Evolutionary conservation across 75 land plant genomes (phyloP), one percentile per base, ranked within the genome.

Genomic region (Pinus tabuliformis): DNA sequence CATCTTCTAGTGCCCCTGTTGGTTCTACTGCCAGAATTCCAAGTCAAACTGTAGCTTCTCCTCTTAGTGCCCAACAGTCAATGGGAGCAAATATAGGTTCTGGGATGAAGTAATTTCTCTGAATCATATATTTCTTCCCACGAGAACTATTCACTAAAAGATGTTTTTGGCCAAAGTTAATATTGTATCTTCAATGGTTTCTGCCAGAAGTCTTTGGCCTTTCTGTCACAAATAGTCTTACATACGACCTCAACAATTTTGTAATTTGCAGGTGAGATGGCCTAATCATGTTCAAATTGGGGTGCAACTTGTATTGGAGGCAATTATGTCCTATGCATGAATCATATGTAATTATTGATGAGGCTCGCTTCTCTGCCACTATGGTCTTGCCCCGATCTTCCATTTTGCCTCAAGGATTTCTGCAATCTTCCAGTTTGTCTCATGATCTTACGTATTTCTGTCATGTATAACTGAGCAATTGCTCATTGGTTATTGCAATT

Each of bases 201-300:
- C 54, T 68, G 49, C 20, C 22, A 68, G 45, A 68, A 45, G 12
- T 68, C 22, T 39, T 21, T 68, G 39, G 24, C 4, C 71, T 39
- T 42, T 68, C 13, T 9, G 13, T 68, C n/a, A 68, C 39, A 68
- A 39, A 39, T 68, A 21, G n/a, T 39, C 64, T 22, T 22, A 36
- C 36, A 37, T 68, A 42, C n/a, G n/a, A 68, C 16, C 8, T 20
- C 5, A 30, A 3, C 18, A 42, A 39, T 68, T 12, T 42, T 68
- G 49, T 68, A 39, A 68, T 68, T 68, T 42, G 22, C 72, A 68
- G 72, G 72, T 42, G 52, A 42, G 16, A 45, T 68, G 72, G 12
- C 52, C 15, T n/a, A 52, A 68, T n/a, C 54, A 20, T 18, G 21
- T 68, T 68, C 49, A 39, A 68, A 8, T 68, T 42, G 72, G 36